Evolutionary conservation across 768 basidiomycete species (phyloP).

Genomic region (Termitomyces sp.): DNA sequence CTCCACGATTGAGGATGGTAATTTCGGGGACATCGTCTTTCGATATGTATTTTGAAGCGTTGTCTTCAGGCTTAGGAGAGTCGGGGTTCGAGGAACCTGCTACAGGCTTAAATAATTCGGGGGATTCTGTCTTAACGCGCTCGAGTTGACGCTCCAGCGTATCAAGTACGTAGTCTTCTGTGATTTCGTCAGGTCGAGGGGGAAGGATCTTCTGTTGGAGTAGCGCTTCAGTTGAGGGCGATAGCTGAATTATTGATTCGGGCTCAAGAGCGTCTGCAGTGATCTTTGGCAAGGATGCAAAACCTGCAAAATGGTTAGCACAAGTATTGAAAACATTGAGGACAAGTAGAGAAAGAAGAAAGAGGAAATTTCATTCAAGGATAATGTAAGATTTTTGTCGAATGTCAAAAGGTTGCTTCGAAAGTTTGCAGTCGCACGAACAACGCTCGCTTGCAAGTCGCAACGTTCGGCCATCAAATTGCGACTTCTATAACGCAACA

Average conservation of each 20-base stretch:
- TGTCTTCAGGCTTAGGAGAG: neutral
- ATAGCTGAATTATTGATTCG: conserved; percentile 19
- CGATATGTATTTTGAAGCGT: neutral
- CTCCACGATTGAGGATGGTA: neutral
- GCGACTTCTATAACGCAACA: neutral
- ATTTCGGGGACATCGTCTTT: neutral
- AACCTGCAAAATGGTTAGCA: conserved; percentile 41
- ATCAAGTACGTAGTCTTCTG: conserved; percentile 54
- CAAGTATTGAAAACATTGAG: neutral
- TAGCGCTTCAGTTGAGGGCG: conserved; percentile 47
- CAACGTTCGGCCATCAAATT: neutral
- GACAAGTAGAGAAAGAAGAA: no score
- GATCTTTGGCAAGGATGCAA: conserved; percentile 69
- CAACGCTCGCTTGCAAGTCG: neutral
- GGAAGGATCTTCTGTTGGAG: conserved; percentile 46
- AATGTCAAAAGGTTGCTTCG: neutral
- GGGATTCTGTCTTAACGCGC: conserved; percentile 25
- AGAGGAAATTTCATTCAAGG: neutral
- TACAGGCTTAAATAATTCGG: conserved; percentile 1
- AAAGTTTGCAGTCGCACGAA: neutral
- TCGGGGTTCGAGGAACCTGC: conserved; percentile 16
- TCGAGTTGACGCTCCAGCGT: conserved; percentile 54
- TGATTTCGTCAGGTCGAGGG: conserved; percentile 55
- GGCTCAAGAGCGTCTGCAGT: conserved; percentile 27
- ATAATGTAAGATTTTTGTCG: no score